These are phyloP conservation scores for Wickerhamiella vanderwaltii DNA, from an alignment of 805 yeast species.

Conservation along the genomic window DNA sequence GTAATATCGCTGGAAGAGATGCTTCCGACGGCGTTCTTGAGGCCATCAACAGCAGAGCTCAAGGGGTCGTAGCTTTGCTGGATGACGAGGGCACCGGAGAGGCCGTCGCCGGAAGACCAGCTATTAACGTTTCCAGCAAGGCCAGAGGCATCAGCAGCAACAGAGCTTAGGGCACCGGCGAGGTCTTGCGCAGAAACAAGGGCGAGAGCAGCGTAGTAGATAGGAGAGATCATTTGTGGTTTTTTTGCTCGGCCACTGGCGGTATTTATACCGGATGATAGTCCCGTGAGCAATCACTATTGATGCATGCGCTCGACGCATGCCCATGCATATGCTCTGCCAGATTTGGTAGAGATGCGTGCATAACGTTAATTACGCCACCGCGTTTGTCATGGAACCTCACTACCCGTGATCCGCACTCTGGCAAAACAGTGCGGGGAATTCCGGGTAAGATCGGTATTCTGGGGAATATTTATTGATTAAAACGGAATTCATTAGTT, in stretches of 20 bases:
- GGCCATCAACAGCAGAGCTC: slow-evolving; percentile 9
- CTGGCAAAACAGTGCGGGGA: slow-evolving; percentile 2
- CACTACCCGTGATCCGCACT: background rate
- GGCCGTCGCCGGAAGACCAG: slow-evolving; percentile 14
- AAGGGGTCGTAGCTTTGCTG: slow-evolving; percentile 13
- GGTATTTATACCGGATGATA: background rate
- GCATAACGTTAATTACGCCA: slow-evolving; percentile 2
- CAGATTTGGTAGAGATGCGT: background rate
- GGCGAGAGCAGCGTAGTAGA: slow-evolving; percentile 9
- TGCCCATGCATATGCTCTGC: background rate
- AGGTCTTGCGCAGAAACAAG: slow-evolving; percentile 11
- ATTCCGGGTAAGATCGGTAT: background rate
- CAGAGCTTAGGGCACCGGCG: slow-evolving; percentile 11
- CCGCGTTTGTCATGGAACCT: slow-evolving; percentile 1
- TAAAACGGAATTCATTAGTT: background rate
- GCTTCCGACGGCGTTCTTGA: slow-evolving; percentile 4
- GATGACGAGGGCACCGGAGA: slow-evolving; percentile 15
- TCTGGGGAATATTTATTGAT: background rate
- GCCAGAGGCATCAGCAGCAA: slow-evolving; percentile 8
- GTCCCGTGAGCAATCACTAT: background rate
- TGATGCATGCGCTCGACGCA: background rate
- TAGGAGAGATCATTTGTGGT: slow-evolving; percentile 9
- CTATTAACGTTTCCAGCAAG: slow-evolving; percentile 10
- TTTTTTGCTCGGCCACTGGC: background rate
- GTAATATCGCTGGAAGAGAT: background rate